A percentile compares a stretch with the other conserved stretches of the same genome.
Conservation (phyloP, 371 early-diverging fungal genomes). For the Mortierella polycephala region DNA sequence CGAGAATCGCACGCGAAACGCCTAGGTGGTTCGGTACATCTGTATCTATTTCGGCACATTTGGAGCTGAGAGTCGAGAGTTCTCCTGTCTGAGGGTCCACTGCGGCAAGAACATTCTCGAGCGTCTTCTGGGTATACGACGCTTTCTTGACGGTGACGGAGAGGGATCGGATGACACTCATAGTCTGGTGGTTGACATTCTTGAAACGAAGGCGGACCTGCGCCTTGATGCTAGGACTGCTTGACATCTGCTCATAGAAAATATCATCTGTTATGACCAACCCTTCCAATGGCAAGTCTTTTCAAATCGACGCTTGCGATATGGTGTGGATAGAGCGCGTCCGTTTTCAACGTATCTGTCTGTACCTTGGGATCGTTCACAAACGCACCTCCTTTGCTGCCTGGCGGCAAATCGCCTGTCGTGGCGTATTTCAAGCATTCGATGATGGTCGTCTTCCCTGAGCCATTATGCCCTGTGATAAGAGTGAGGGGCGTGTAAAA, state of each 20-base stretch:
- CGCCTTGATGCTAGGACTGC: constrained; percentile 90
- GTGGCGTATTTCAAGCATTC: constrained; percentile 98
- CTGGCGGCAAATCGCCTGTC: constrained; percentile 97
- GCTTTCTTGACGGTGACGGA: constrained; percentile 79
- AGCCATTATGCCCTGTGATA: constrained; percentile 99
- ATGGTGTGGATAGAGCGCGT: no score
- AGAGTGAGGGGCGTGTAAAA: constrained; percentile 97
- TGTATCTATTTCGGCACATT: constrained; percentile 90
- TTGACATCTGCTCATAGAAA: constrained; percentile 73
- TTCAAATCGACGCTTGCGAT: no score
- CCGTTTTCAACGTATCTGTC: background rate
- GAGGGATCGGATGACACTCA: constrained; percentile 87
- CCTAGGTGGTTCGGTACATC: constrained; percentile 91
- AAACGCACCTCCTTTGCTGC: constrained; percentile 92
- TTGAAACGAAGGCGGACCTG: constrained; percentile 93
- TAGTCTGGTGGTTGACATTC: constrained; percentile 77
- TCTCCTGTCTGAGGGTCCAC: constrained; percentile 72
- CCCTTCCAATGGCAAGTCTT: no score
- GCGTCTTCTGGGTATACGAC: constrained; percentile 78
- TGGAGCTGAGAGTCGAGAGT: constrained; percentile 77
- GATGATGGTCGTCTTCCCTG: constrained; percentile 99
- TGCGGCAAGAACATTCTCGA: constrained; percentile 84
- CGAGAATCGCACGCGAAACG: constrained; percentile 92
- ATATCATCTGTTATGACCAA: background rate
- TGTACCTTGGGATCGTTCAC: constrained; percentile 96